Evolutionary conservation across 345 rosid species (phyloP), one percentile per base, ranked within the genome.

Genomic region (Dovyalis caffra): DNA sequence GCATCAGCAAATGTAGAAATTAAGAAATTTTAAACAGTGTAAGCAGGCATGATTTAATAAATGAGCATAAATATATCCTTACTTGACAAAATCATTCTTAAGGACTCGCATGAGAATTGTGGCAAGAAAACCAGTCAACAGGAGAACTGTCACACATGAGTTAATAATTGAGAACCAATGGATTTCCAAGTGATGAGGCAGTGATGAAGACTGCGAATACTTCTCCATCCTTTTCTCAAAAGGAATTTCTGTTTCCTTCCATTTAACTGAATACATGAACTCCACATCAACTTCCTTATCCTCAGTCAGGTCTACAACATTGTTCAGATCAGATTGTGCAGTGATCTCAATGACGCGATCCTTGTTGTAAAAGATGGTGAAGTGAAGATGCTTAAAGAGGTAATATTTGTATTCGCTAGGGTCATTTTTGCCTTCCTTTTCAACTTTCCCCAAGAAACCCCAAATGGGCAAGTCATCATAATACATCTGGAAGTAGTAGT

Each of bases 131-230:
- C 98, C 98, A 47, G 97, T 93, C 86, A 93, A 78, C 35, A 93
- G 94, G 20, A 93, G 92, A 76, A 93, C 98, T 3, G 98, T 93
- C 65, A 93, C 98, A 61, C 98, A 93, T 0, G 98, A 91, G 79
- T 93, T 91, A 11, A 93, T 91, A 69, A 93, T 93, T 0, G 95
- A 91, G 85, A 93, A 93, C 98, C 98, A 93, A 75, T 93, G 98
- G 64, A 93, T 91, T 79, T 93, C 95, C 89, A 93, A 85, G 70
- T 93, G 97, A 86, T 88, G 98, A 0, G 98, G 97, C 80, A 91
- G 84, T 1, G 98, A 93, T 74, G 98, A 93, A 69, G 97, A 90
- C 76, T 84, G 79, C 0, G 98, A 89, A 25, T 93, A 93, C 85
- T 90, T 93, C 0, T 91, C 97, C 98, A 93, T 93, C 80, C 98